phyloP scores from a whole-genome alignment of 2,329 filamentous ascomycete species.

The Beauveria brongniartii region DNA sequence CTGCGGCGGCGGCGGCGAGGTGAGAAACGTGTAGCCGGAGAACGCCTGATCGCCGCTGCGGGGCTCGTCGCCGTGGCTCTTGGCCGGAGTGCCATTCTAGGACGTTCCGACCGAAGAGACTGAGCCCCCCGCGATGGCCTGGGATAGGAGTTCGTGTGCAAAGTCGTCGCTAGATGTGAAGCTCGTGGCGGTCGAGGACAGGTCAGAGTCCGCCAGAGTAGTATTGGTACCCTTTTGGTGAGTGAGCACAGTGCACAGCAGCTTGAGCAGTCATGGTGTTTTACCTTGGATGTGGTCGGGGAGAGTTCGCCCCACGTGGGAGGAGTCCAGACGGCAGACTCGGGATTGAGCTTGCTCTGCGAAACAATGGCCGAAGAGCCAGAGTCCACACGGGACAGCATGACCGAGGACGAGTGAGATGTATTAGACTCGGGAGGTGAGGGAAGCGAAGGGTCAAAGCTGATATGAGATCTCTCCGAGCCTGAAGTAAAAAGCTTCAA shows the following conservation, averaged over 20 bases:
- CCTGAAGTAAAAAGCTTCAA: neutral
- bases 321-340: conserved; percentile 8
- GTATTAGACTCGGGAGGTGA: neutral
- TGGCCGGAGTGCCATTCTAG: conserved; percentile 14
- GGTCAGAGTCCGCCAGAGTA: neutral
- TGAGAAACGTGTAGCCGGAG: neutral
- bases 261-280: neutral
- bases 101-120: conserved; percentile 6
- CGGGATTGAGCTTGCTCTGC: conserved; percentile 5
- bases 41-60: neutral
- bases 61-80: neutral
- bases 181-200: neutral
- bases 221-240: neutral
- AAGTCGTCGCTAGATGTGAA: neutral
- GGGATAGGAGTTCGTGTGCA: neutral
- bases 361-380: neutral
- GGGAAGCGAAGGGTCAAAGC: neutral
- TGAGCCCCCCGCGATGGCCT: conserved; percentile 8
- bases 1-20: neutral
- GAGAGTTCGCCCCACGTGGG: neutral
- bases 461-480: neutral
- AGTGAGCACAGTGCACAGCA: neutral
- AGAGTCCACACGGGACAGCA: neutral
- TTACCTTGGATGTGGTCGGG: neutral
- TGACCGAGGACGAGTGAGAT: neutral